Base-by-base conservation (phyloP, 352 stramenopile species). In the Phytophthora melonis region DNA sequence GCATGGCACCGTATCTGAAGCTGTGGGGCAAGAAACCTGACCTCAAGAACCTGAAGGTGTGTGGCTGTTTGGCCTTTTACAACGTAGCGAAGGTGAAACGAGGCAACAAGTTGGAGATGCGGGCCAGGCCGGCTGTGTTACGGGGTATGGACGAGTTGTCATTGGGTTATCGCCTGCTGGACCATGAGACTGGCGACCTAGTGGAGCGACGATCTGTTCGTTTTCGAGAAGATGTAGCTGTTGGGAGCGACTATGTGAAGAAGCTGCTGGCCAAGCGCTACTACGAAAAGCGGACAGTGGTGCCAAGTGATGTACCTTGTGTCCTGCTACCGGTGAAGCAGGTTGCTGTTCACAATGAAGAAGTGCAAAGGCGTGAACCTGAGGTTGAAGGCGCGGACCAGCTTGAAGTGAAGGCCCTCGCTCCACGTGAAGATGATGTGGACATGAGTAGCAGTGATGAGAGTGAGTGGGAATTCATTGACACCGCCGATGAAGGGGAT, bases 151-250 rank as follows among this genome's bases (percentile, higher is more conserved):
- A 54, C 16, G 19, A 59, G 19, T 53, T n/a, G 2, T n/a, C 18
- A 52, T 18, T 59, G 6, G 54, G 63, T 16, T 70, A 63, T 53
- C 53, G 53, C 5, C 54, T 59, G 1, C 30, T 70, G 36, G 63
- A 58, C 18, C 43, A 63, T 0, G 11, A 56, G n/a, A 63, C 53
- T 30, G 63, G 41, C 3, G 41, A 59, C 19, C 21, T 63, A 0
- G 3, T 70, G 30, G 23, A 70, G 6, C 63, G 63, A 1, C 23
- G 63, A 58, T 55, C 39, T 7, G 63, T 70, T 30, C 7, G 3
- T 23, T 70, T 70, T 39, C 53, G 63, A 11, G 63, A 70, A 10
- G 63, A 69, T 36, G 30, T 70, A 2, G 43, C 53, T 1, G 54
- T 70, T 4, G 63, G 30, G 4, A 30, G 43, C 3, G 27, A 62